These are phyloP conservation scores for Silene coronaria DNA, from an alignment of 179 eudicot species.

Conservation along the genomic window DNA sequence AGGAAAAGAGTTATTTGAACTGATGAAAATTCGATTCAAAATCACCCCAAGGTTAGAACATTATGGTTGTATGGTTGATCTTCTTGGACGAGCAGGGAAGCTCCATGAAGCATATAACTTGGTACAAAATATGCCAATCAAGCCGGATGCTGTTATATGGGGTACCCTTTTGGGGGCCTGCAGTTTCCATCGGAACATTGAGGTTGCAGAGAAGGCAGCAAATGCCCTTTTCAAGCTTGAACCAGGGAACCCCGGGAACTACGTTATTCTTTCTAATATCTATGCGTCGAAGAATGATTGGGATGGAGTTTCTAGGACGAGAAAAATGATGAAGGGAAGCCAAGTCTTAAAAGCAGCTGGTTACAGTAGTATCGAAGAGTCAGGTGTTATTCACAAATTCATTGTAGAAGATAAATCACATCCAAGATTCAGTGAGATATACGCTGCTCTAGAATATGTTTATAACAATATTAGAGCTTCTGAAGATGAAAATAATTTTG, in stretches of 20 bases:
- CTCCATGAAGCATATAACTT: constrained; percentile 49
- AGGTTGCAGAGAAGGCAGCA: constrained; percentile 59
- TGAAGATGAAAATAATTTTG: constrained; percentile 12
- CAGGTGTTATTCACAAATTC: constrained; percentile 48
- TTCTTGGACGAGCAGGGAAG: constrained; percentile 57
- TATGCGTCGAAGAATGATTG: constrained; percentile 47
- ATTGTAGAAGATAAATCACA: constrained; percentile 54
- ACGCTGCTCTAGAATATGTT: constrained; percentile 29
- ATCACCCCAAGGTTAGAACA: constrained; percentile 52
- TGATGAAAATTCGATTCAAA: constrained; percentile 33
- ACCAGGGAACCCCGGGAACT: constrained; percentile 59
- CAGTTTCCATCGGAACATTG: constrained; percentile 52
- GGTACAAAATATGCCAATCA: constrained; percentile 49
- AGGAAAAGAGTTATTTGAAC: constrained; percentile 46
- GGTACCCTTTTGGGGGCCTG: constrained; percentile 65
- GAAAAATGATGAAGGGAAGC: constrained; percentile 52
- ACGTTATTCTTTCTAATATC: constrained; percentile 58
- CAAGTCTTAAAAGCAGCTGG: constrained; percentile 52
- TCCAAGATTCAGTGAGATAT: constrained; percentile 43
- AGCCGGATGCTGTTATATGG: constrained; percentile 60
- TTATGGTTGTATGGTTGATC: constrained; percentile 73
- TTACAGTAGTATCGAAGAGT: constrained; percentile 51
- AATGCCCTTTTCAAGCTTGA: constrained; percentile 42
- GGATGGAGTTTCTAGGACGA: constrained; percentile 58
- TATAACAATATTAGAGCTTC: constrained; percentile 33